Evolutionary conservation across 139 green algal species (phyloP).

Genomic region (Ulvella scutata): DNA sequence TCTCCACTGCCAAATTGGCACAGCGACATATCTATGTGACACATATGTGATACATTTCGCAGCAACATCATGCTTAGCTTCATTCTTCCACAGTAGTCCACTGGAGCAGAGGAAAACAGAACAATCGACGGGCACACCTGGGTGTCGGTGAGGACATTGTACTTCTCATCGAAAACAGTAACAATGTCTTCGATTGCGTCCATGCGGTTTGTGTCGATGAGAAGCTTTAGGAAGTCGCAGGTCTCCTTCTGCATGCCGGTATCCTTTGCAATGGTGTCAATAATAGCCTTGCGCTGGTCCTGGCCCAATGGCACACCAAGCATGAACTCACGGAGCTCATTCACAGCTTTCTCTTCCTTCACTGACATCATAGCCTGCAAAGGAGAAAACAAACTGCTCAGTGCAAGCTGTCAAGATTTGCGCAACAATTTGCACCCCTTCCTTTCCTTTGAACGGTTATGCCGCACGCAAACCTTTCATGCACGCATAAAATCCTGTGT

Average conservation of each 20-base stretch:
- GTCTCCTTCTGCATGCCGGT: slow-evolving; percentile 64
- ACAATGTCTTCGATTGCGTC: slow-evolving; percentile 67
- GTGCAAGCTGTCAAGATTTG: slow-evolving; percentile 11
- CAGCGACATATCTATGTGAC: no score
- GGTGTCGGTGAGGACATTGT: slow-evolving; percentile 93
- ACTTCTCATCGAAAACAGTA: slow-evolving; percentile 81
- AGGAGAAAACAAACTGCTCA: neutral
- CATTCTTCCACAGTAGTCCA: no score
- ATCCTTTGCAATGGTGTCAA: slow-evolving; percentile 70
- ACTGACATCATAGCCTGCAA: neutral
- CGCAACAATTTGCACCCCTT: no score
- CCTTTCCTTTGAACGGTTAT: no score
- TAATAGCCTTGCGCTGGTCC: slow-evolving; percentile 78
- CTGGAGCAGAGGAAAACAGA: no score
- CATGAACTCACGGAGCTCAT: neutral
- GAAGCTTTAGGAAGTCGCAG: slow-evolving; percentile 90
- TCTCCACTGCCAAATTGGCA: no score
- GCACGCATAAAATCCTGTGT: no score
- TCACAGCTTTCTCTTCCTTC: neutral
- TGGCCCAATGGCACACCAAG: neutral
- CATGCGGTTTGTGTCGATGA: slow-evolving; percentile 82
- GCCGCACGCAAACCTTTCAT: no score
- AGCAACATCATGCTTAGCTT: no score
- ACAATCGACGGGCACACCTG: slow-evolving; percentile 47
- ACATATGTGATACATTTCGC: no score